Evolutionary conservation across 371 early-diverging fungal species (phyloP), one percentile per base, ranked within the genome.

Genomic region (Mortierella sp.): DNA sequence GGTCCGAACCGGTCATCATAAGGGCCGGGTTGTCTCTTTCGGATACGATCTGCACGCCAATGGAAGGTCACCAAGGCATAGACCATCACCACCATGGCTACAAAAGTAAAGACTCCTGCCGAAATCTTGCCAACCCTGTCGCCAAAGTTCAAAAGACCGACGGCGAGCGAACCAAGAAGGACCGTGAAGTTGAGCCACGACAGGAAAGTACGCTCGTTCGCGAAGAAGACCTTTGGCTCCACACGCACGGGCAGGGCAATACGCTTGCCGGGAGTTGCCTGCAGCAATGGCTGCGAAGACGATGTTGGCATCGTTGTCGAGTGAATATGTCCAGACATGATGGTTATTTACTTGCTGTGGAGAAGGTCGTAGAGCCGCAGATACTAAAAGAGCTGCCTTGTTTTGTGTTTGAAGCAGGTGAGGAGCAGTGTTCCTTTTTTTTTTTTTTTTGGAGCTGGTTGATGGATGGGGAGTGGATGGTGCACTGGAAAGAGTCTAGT

Each of bases 221-320:
- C 99, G 83, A 98, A 98, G 81, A 96, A 98, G 18, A 97, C 97
- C 84, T 98, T 98, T 64, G 99, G 99, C 71, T 98, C 99, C 4
- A 98, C 92, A 9, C 98, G 91, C 48, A 94, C 90, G 0, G 95
- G 95, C 4, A 93, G 80, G 0, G 91, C 92, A 57, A 96, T 94
- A 29, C 90, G 85, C 68, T 88, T 89, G 48, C 82, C 82, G 7
- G 80, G 74, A 18, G 68, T n/a, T 12, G 82, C 66, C 28, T 76
- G 80, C 45, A 82, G 75, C 7, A 81, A 66, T 29, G 77, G 70
- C 23, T 77, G 81, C 28, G 51, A 67, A 3, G 79, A 60, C 44
- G 72, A 72, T 7, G 69, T 44, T 11, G 77, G 77, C 72, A 77
- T 77, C 14, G 58, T 23, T 18, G 72, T 55, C 7, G 68, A 44